phyloP scores from a whole-genome alignment of 2,329 filamentous ascomycete genomes.

The Xylariaceae sp. region DNA sequence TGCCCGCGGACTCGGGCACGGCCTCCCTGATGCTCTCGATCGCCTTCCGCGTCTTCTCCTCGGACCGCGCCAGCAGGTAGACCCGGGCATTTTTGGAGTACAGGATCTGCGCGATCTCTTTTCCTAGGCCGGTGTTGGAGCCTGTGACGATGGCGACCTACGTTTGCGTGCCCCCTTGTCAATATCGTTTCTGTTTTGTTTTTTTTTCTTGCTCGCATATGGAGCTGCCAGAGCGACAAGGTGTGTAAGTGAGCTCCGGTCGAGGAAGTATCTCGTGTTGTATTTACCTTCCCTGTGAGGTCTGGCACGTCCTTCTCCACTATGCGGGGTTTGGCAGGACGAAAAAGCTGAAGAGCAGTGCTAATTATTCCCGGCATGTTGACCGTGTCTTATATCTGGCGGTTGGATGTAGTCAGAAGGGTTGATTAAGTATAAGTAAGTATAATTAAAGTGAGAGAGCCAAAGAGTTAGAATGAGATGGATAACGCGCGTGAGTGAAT shows the following conservation, averaged over 20 bases:
- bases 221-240: too few relatives aligned
- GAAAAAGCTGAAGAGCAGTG: constrained; percentile 14
- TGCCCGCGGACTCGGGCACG: constrained; percentile 3
- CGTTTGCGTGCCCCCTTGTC: too few relatives aligned
- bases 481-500: too few relatives aligned
- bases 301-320: constrained; percentile 9
- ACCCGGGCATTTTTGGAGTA: constrained; percentile 13
- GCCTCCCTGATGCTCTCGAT: constrained; percentile 9
- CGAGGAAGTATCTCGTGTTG: too few relatives aligned
- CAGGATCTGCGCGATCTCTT: constrained; percentile 11
- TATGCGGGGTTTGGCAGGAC: constrained; percentile 15
- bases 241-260: too few relatives aligned
- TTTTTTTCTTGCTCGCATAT: too few relatives aligned
- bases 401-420: too few relatives aligned
- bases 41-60: constrained; percentile 6
- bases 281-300: constrained; percentile 10
- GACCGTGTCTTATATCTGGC: too few relatives aligned
- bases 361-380: neutral
- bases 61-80: constrained; percentile 11
- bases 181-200: too few relatives aligned
- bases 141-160: constrained; percentile 13
- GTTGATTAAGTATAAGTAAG: too few relatives aligned
- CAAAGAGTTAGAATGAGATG: too few relatives aligned
- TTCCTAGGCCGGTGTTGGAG: constrained; percentile 13
- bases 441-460: too few relatives aligned